Base-by-base conservation (phyloP, 495 filamentous ascomycete species). In the Talaromyces ruber region DNA sequence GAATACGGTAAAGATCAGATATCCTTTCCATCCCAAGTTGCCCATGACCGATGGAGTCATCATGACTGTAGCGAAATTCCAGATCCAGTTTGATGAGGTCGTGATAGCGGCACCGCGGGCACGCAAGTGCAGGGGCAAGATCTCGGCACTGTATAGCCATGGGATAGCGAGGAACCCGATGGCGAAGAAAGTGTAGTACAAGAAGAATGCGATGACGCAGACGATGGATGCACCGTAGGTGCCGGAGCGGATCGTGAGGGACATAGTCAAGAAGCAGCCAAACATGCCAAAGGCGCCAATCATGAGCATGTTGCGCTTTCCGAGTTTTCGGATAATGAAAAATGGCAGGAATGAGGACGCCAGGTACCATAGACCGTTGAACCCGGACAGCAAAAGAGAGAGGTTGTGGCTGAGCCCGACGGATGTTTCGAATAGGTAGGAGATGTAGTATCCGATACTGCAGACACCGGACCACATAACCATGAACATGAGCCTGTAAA, bases 141-240 rank as follows among this genome's bases (percentile, higher is more conserved):
- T 74, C 65, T 85, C 82, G 21, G 81, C 77, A 58, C 76, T 77
- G 68, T 83, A 83, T 29, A 84, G 69, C 65, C 80, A 85, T 28
- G 77, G 79, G 60, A 77, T 76, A 6, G 80, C 82, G 2, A 83
- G 69, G 72, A 82, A 84, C 0, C 82, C 83, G 58, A 81, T 69
- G 14, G 82, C 78, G 60, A 83, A 80, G 73, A 32, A 66, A 57
- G 28, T 60, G 47, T 63, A 65, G 24, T 68, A 71, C 30, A 70
- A 55, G 55, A 71, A 71, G 32, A 71, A 65, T 59, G 14, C 58
- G 57, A 57, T 51, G 3, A 59, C 32, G 24, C 54, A 58, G n/a
- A 58, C 26, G 11, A 63, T 59, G 9, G 61, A 63, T n/a, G 53
- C 54, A 18, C 7, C 34, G 1, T 63, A 58, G 2, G 61, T 59